phyloP scores from a whole-genome alignment of 495 filamentous ascomycete genomes.

The Trichocladium antarcticum region DNA sequence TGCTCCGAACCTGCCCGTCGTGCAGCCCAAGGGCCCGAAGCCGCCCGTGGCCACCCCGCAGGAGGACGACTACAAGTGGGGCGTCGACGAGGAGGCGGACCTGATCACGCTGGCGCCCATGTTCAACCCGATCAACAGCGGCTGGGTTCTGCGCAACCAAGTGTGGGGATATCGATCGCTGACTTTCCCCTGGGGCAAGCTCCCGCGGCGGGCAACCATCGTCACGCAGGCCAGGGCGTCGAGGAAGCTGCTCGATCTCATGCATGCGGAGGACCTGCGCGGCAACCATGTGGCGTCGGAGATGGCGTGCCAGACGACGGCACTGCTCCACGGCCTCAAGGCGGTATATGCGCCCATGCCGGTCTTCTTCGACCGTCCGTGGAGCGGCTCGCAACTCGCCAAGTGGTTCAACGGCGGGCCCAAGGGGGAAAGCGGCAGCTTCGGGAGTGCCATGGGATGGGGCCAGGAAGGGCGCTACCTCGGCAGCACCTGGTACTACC shows the following conservation, averaged over 20 bases:
- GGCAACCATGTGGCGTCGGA: slow-evolving; percentile 57
- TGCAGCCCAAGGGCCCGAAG: slow-evolving; percentile 49
- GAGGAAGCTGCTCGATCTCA: slow-evolving; percentile 50
- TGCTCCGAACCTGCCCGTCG: slow-evolving; percentile 39
- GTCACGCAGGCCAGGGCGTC: slow-evolving; percentile 56
- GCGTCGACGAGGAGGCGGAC: slow-evolving; percentile 66
- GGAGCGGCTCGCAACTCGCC: slow-evolving; percentile 44
- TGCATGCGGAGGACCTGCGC: slow-evolving; percentile 49
- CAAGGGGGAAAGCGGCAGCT: slow-evolving; percentile 36
- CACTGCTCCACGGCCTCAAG: slow-evolving; percentile 62
- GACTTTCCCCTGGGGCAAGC: slow-evolving; percentile 33
- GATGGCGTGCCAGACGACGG: slow-evolving; percentile 55
- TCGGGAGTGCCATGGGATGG: slow-evolving; percentile 41
- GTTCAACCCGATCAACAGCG: slow-evolving; percentile 52
- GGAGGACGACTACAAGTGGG: slow-evolving; percentile 58
- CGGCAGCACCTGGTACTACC: slow-evolving; percentile 50
- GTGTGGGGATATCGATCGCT: slow-evolving; percentile 52
- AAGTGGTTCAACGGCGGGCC: slow-evolving; percentile 52
- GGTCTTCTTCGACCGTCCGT: slow-evolving; percentile 54
- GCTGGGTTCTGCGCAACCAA: slow-evolving; percentile 51
- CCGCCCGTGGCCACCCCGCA: slow-evolving; percentile 44
- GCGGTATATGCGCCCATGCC: slow-evolving; percentile 58
- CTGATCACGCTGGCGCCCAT: slow-evolving; percentile 60
- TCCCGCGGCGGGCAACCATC: slow-evolving; percentile 55
- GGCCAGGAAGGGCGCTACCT: slow-evolving; percentile 44